Evolutionary conservation across 2,329 filamentous ascomycete species (phyloP).

Genomic region (Myriosclerotinia duriaeana): DNA sequence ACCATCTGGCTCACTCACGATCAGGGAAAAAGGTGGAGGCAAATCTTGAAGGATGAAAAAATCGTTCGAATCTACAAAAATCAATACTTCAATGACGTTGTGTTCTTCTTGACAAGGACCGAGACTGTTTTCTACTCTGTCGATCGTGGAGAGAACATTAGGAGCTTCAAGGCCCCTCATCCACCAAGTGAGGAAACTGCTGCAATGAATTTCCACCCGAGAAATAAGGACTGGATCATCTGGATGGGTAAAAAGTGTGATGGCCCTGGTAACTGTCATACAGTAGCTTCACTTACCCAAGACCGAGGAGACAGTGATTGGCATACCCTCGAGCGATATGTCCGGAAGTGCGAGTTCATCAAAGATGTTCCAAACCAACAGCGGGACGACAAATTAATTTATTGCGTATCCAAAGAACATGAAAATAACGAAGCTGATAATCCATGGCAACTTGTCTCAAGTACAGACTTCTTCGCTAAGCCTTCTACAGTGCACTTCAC

Average conservation of each 20-base stretch:
- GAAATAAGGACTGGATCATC: conserved; percentile 84
- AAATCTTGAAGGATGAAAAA: conserved; percentile 66
- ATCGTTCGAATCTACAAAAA: conserved; percentile 75
- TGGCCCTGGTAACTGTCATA: conserved; percentile 58
- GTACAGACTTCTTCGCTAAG: conserved; percentile 72
- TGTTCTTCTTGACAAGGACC: conserved; percentile 76
- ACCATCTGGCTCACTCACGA: conserved; percentile 73
- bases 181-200: conserved; percentile 45
- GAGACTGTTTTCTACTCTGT: conserved; percentile 74
- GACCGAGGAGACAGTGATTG: conserved; percentile 80
- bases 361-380: conserved; percentile 58
- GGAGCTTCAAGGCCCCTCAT: conserved; percentile 69
- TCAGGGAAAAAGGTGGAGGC: conserved; percentile 84
- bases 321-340: conserved; percentile 71
- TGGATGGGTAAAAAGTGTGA: conserved; percentile 79
- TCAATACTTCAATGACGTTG: conserved; percentile 75
- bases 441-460: conserved; percentile 70
- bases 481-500: conserved; percentile 61
- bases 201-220: conserved; percentile 75
- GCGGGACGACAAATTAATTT: conserved; percentile 50
- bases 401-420: conserved; percentile 62
- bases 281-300: conserved; percentile 71
- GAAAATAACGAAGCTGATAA: conserved; percentile 63
- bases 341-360: conserved; percentile 84
- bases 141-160: conserved; percentile 72